phyloP scores from a whole-genome alignment of 306 rosid species.

The Rosa persica region DNA sequence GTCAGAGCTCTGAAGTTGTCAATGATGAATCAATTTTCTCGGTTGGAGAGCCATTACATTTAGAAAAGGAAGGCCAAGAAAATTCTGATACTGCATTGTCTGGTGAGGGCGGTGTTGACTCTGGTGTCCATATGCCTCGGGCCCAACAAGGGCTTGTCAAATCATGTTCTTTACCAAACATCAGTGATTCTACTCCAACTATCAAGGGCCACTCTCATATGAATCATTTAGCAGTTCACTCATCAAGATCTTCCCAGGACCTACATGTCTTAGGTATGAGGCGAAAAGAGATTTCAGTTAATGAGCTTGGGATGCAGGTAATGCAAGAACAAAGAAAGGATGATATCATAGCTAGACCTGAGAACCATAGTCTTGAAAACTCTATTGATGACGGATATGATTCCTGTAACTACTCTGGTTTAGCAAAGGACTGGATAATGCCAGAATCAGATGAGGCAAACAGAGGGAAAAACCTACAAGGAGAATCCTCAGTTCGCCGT shows the following conservation, averaged over 20 bases:
- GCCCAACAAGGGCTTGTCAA: slow-evolving; percentile 38
- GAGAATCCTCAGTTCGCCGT: slow-evolving; percentile 39
- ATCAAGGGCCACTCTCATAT: slow-evolving; percentile 25
- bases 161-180: slow-evolving; percentile 62
- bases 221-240: slow-evolving; percentile 29
- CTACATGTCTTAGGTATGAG: slow-evolving; percentile 44
- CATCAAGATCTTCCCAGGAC: slow-evolving; percentile 76
- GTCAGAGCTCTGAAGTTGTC: slow-evolving; percentile 33
- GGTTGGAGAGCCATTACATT: slow-evolving; percentile 41
- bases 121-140: slow-evolving; percentile 28
- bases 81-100: slow-evolving; percentile 45
- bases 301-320: slow-evolving; percentile 42
- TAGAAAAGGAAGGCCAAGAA: slow-evolving; percentile 54
- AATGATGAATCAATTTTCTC: slow-evolving; percentile 48
- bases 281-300: slow-evolving; percentile 34
- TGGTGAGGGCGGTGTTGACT: slow-evolving; percentile 43
- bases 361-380: slow-evolving; percentile 37
- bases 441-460: slow-evolving; percentile 46
- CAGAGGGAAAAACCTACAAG: slow-evolving; percentile 33
- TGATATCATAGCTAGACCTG: slow-evolving; percentile 32
- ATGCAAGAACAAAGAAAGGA: slow-evolving; percentile 42
- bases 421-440: slow-evolving; percentile 68
- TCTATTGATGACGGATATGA: slow-evolving; percentile 56
- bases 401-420: slow-evolving; percentile 39
- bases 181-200: slow-evolving; percentile 38